Evolutionary conservation across 2,329 filamentous ascomycete genomes (phyloP), one percentile per base, ranked within the genome.

Genomic region (Sporothrix pallida): DNA sequence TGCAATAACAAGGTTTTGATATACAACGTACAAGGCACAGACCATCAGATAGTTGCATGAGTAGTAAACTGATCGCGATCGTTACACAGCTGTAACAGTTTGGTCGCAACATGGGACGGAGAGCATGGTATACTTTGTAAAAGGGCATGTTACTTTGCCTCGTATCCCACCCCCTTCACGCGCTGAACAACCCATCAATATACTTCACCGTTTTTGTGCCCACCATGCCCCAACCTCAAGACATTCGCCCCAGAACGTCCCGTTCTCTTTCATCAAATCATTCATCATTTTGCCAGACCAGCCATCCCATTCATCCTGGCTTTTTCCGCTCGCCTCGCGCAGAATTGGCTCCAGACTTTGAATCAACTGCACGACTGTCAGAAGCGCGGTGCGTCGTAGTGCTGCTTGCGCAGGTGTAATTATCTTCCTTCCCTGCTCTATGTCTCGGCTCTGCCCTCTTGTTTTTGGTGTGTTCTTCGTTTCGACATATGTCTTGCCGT

Each of bases 251-350:
- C 90, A 94, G 67, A 89, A 90, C 20, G 93, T 91, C 23, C 93
- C 93, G 72, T 90, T 91, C 75, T 95, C 91, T 80, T 92, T 90
- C 79, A 97, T 87, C 79, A 98, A 82, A 81, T 96, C 92, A 65
- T 89, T 88, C 87, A 94, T 95, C 92, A 97, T 93, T 81, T 91
- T 93, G 56, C 91, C 90, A 83, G 93, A 90, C 95, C 95, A 98
- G 58, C 90, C 86, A 81, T 97, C 93, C 94, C 94, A 98, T 83
- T 98, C 95, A 77, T 97, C 94, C 79, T 93, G 90, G 78, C 92
- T 93, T 85, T 97, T 97, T 15, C 92, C 92, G 79, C 92, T 97
- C 63, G 90, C 89, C 78, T 97, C 92, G 78, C 92, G 89, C 77
- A 98, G 84, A 74, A 96, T 83, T 5, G 93, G 93, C 82, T 98